A percentile compares a stretch with the other conserved stretches of the same genome.
phyloP scores from a whole-genome alignment of 805 yeast species.

The Dipodascus geniculatus region DNA sequence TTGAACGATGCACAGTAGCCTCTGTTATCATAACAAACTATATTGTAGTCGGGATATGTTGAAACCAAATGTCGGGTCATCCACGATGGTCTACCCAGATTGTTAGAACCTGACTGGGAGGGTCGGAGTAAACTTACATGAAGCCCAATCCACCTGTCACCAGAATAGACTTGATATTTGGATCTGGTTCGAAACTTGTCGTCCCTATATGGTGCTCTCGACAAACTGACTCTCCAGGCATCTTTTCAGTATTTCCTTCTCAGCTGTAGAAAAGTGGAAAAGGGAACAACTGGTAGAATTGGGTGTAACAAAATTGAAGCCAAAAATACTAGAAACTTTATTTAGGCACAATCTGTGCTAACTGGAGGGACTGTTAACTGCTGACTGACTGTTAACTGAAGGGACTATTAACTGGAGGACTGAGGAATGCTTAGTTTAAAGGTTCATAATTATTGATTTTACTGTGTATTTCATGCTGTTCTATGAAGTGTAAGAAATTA shows the following conservation, averaged over 20 bases:
- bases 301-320: background rate
- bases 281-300: background rate
- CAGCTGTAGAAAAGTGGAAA: background rate
- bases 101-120: background rate
- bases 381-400: no score
- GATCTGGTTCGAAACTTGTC: background rate
- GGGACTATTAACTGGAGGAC: no score
- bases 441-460: no score
- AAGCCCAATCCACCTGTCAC: conserved; percentile 52
- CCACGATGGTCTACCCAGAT: conserved; percentile 32
- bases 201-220: background rate
- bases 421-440: no score
- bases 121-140: conserved; percentile 21
- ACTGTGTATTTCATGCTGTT: background rate
- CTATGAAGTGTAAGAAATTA: no score
- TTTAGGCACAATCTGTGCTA: no score
- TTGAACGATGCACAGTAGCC: conserved; percentile 33
- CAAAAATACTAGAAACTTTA: no score
- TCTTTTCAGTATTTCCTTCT: background rate
- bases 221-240: background rate
- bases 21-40: conserved; percentile 36
- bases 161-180: conserved; percentile 19
- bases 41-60: conserved; percentile 21
- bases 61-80: conserved; percentile 28
- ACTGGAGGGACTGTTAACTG: no score